phyloP scores from a whole-genome alignment of 495 filamentous ascomycete species.

The Aspergillus nanangensis region DNA sequence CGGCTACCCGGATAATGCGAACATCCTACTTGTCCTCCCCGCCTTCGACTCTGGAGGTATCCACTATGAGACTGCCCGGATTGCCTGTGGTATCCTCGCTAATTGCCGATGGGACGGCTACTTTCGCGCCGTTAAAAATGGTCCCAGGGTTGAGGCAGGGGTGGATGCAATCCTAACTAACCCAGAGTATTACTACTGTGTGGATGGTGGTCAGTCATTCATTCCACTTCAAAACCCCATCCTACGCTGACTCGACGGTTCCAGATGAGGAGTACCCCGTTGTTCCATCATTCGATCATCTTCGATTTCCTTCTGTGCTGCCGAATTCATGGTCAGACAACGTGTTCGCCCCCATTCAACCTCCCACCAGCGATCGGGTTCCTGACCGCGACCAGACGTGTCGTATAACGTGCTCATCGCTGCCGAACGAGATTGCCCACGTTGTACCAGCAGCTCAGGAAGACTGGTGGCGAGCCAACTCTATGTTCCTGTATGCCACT shows the following conservation, averaged over 20 bases:
- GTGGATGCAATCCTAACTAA: conserved; percentile 1
- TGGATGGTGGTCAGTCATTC: conserved; percentile 3
- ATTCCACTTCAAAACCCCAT: no score
- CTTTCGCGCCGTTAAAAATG: background rate
- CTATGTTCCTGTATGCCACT: background rate
- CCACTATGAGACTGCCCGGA: conserved; percentile 2
- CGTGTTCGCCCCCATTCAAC: background rate
- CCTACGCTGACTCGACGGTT: no score
- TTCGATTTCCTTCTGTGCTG: no score
- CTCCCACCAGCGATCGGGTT: background rate
- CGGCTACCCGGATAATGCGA: conserved; percentile 4
- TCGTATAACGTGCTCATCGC: conserved; percentile 2
- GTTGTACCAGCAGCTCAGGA: conserved; percentile 1
- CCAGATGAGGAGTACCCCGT: conserved; percentile 1
- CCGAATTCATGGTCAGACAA: background rate
- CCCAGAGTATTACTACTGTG: background rate
- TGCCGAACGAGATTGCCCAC: conserved; percentile 3
- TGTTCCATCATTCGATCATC: conserved; percentile 1
- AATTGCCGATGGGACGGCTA: background rate
- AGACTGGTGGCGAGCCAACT: conserved; percentile 2
- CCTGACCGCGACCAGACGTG: conserved; percentile 2
- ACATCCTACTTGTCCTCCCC: conserved; percentile 2
- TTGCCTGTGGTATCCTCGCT: conserved; percentile 4
- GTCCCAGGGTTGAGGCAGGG: background rate
- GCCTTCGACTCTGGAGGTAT: conserved; percentile 4